phyloP scores from a whole-genome alignment of 1,284 basidiomycete species.

The Puccinia hordei region DNA sequence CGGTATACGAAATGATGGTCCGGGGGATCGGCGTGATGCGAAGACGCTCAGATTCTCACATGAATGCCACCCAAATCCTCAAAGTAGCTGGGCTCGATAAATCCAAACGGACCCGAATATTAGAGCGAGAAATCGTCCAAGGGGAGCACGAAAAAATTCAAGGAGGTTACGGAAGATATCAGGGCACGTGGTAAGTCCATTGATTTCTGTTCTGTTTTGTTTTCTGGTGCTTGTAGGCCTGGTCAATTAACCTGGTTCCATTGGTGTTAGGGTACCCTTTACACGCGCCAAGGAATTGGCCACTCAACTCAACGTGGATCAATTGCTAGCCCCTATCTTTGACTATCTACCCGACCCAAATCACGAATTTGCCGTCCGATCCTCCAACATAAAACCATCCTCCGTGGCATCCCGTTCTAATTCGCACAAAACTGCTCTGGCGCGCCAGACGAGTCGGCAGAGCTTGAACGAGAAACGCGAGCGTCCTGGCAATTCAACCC shows the following conservation, averaged over 20 bases:
- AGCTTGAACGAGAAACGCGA: slow-evolving; percentile 22
- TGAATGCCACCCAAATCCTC: slow-evolving; percentile 96
- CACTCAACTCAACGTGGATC: slow-evolving; percentile 81
- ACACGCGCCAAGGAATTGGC: slow-evolving; percentile 86
- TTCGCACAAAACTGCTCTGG: slow-evolving; percentile 5
- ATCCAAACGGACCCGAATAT: slow-evolving; percentile 90
- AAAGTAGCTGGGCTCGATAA: slow-evolving; percentile 99
- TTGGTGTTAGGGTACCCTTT: slow-evolving; percentile 75
- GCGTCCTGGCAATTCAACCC: slow-evolving; percentile 11
- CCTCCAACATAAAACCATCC: not conserved
- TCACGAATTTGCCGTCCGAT: slow-evolving; percentile 20
- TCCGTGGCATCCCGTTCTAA: not conserved
- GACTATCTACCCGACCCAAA: slow-evolving; percentile 75
- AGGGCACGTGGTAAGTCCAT: slow-evolving; percentile 84
- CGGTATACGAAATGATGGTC: slow-evolving; percentile 66
- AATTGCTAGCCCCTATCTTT: slow-evolving; percentile 81
- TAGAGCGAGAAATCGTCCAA: slow-evolving; percentile 94
- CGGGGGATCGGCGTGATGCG: slow-evolving; percentile 98
- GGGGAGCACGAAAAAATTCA: slow-evolving; percentile 99
- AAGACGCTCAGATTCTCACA: slow-evolving; percentile 82
- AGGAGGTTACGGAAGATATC: slow-evolving; percentile 98
- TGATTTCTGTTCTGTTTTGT: not conserved
- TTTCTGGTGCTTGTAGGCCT: not conserved
- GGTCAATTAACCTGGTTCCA: not conserved
- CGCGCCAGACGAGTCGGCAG: slow-evolving; percentile 21